Percentiles rank a stretch among this genome's conserved stretches.
phyloP scores from a whole-genome alignment of 2,329 filamentous ascomycete genomes.

The Diaporthe amygdali region DNA sequence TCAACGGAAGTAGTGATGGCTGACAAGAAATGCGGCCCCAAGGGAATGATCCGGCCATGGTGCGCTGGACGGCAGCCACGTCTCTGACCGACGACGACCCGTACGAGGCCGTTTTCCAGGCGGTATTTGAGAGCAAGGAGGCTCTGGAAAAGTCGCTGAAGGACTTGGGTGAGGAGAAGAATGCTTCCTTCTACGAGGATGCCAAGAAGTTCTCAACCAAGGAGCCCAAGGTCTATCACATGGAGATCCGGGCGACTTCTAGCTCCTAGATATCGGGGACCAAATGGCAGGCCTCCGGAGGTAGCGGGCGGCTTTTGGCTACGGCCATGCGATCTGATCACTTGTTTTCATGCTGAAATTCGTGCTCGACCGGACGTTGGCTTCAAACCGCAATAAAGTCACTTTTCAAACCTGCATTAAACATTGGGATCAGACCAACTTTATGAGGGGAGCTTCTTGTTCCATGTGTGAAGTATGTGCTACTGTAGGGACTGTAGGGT shows the following conservation, averaged over 20 bases:
- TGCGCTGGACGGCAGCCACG: not conserved
- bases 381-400: not conserved
- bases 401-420: not conserved
- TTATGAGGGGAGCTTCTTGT: not conserved
- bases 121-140: constrained; percentile 12
- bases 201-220: constrained; percentile 9
- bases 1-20: not conserved
- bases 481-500: no score
- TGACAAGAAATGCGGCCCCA: no score
- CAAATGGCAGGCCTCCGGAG: not conserved
- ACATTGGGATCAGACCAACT: not conserved
- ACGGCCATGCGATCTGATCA: not conserved
- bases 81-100: not conserved
- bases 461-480: not conserved
- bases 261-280: not conserved
- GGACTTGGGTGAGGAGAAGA: constrained; percentile 7
- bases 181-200: not conserved
- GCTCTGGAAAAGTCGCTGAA: constrained; percentile 5
- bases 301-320: not conserved
- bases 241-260: constrained; percentile 2
- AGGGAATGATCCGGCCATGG: constrained; percentile 6
- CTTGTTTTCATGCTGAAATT: no score
- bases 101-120: constrained; percentile 7
- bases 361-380: not conserved
- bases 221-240: constrained; percentile 1